A percentile compares a stretch with the other conserved stretches of the same genome.
phyloP scores from a whole-genome alignment of 2,329 filamentous ascomycete genomes.

The Emergomyces africanus region DNA sequence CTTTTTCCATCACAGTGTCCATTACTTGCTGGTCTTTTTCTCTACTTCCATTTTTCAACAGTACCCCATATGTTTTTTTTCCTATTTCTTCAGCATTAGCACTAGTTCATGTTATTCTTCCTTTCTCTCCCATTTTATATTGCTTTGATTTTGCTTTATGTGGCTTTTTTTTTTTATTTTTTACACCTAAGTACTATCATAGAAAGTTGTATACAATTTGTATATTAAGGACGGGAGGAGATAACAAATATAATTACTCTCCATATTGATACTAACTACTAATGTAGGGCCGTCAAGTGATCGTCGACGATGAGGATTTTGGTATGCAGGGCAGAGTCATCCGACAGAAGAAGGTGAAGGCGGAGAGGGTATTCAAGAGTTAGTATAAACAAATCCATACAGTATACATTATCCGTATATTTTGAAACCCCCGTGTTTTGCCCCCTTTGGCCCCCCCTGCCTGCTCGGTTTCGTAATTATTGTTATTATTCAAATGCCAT shows the following conservation, averaged over 20 bases:
- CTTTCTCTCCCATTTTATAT: not conserved
- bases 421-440: no score
- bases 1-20: not conserved
- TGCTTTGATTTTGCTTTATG: not conserved
- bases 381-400: constrained; percentile 15
- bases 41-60: not conserved
- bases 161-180: not conserved
- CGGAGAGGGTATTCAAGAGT: constrained; percentile 40
- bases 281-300: constrained; percentile 30
- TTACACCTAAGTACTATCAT: no score
- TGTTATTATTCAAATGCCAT: no score
- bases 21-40: not conserved
- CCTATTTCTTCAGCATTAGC: not conserved
- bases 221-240: constrained; percentile 1
- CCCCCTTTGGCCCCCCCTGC: no score
- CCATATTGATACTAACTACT: not conserved
- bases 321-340: constrained; percentile 47
- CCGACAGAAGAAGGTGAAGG: constrained; percentile 42
- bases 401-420: no score
- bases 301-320: constrained; percentile 56
- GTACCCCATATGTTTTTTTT: not conserved
- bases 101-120: not conserved
- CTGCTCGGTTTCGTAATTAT: no score
- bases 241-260: constrained; percentile 13
- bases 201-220: no score